These are phyloP conservation scores for Oenanthe sinensis DNA, from an alignment of 129 eudicot species.

Conservation along the genomic window DNA sequence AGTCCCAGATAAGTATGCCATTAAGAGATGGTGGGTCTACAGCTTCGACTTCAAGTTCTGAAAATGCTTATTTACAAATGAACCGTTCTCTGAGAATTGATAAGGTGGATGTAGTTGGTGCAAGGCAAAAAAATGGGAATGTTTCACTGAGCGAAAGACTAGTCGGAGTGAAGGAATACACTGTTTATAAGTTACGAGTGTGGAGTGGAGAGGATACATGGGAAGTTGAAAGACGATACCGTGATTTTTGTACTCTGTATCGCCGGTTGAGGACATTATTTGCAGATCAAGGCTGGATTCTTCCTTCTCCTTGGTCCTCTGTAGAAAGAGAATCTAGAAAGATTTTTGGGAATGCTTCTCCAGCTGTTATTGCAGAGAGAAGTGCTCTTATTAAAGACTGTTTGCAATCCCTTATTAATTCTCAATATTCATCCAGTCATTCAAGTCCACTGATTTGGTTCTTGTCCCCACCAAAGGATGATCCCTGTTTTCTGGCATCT, in stretches of 20 bases:
- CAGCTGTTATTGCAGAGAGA: slow-evolving; percentile 67
- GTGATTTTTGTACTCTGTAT: slow-evolving; percentile 75
- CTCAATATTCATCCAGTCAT: slow-evolving; percentile 30
- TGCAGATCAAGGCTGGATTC: slow-evolving; percentile 47
- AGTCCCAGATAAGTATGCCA: slow-evolving; percentile 40
- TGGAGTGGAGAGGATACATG: slow-evolving; percentile 61
- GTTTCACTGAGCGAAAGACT: slow-evolving; percentile 82
- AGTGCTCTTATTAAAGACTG: slow-evolving; percentile 81
- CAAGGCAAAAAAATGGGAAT: slow-evolving; percentile 73
- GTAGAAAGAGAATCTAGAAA: slow-evolving; percentile 78
- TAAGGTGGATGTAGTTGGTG: slow-evolving; percentile 65
- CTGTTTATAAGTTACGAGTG: slow-evolving; percentile 63
- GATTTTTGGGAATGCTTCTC: slow-evolving; percentile 73
- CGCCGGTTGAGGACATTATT: slow-evolving; percentile 58
- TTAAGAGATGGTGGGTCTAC: slow-evolving; percentile 78
- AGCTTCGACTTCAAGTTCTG: slow-evolving; percentile 74
- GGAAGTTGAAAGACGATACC: slow-evolving; percentile 91
- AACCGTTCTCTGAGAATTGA: slow-evolving; percentile 52
- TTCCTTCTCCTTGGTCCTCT: slow-evolving; percentile 75
- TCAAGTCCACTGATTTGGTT: slow-evolving; percentile 48
- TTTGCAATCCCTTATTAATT: slow-evolving; percentile 51
- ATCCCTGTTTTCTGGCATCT: slow-evolving; percentile 26
- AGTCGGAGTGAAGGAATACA: slow-evolving; percentile 89
- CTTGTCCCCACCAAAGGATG: slow-evolving; percentile 51
- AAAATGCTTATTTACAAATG: slow-evolving; percentile 18